Evolutionary conservation across 441 rosid genomes (phyloP).

Genomic region (Corymbia citriodora): DNA sequence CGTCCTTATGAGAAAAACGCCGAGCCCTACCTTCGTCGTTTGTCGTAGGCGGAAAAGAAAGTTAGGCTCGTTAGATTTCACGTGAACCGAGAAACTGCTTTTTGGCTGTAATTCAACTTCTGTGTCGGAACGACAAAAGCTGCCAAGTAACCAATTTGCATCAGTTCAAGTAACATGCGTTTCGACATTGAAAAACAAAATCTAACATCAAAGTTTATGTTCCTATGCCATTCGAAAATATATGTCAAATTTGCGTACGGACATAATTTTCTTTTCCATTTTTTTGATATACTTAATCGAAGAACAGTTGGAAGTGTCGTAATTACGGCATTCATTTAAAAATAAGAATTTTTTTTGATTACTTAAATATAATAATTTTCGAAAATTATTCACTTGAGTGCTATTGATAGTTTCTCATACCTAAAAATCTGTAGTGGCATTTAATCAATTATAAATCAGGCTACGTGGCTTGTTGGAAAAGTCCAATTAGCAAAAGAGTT

Average conservation of each 20-base stretch:
- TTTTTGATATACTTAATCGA: rapidly evolving
- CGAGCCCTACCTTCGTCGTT: neutral
- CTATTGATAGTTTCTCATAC: rapidly evolving
- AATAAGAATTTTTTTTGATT: rapidly evolving
- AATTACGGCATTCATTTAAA: neutral
- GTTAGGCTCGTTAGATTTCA: neutral
- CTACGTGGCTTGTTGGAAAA: rapidly evolving
- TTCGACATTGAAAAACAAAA: neutral
- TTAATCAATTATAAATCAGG: neutral
- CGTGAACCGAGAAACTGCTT: neutral
- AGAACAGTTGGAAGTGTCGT: neutral
- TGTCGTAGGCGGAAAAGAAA: neutral
- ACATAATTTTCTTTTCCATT: neutral
- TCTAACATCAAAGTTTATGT: neutral
- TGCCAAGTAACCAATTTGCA: neutral
- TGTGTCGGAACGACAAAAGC: neutral
- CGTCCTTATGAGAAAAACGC: neutral
- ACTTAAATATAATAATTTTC: rapidly evolving
- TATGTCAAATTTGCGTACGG: neutral
- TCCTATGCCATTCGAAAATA: neutral
- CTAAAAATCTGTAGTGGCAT: rapidly evolving
- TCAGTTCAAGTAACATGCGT: neutral
- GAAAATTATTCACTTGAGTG: rapidly evolving
- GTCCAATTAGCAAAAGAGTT: neutral
- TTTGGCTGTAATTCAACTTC: neutral